Conservation (phyloP, 2,329 filamentous ascomycete genomes). For the Xylaria sp. region DNA sequence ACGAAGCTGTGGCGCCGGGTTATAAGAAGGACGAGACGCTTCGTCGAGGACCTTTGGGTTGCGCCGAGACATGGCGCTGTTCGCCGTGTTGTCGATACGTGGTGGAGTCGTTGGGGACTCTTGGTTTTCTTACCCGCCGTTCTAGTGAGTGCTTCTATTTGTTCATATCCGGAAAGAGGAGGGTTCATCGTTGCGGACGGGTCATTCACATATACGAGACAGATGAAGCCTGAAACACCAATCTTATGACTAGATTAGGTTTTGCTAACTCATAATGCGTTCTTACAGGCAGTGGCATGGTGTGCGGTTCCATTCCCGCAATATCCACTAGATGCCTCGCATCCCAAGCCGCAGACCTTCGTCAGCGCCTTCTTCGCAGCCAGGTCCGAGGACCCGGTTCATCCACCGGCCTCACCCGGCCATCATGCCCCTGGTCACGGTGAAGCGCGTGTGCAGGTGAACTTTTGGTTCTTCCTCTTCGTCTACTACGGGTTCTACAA, state of each 20-base stretch:
- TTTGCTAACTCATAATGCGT: conserved; percentile 9
- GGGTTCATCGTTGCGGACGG: neutral
- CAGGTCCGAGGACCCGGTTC: neutral
- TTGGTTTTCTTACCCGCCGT: conserved; percentile 65
- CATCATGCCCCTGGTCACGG: conserved; percentile 65
- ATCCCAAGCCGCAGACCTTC: conserved; percentile 32
- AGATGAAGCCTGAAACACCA: neutral
- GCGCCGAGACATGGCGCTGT: conserved; percentile 65
- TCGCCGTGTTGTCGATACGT: conserved; percentile 62
- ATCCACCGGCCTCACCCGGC: conserved; percentile 33
- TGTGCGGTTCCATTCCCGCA: conserved; percentile 70
- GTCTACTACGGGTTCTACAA: conserved; percentile 75
- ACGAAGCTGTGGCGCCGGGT: conserved; percentile 42
- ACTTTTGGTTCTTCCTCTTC: conserved; percentile 75
- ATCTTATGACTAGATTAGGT: neutral
- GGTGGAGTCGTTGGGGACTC: conserved; percentile 67
- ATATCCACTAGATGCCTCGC: conserved; percentile 58
- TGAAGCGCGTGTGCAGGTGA: conserved; percentile 65
- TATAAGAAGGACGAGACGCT: conserved; percentile 43
- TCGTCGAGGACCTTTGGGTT: conserved; percentile 62
- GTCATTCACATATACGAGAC: neutral
- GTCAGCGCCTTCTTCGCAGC: conserved; percentile 6
- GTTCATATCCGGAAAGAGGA: neutral
- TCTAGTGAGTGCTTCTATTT: conserved; percentile 53
- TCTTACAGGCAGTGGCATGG: conserved; percentile 63